A percentile compares a stretch with the other conserved stretches of the same genome.
These are phyloP conservation scores for Penicillium janthinellum DNA, from an alignment of 2,329 filamentous ascomycete genomes.

Conservation along the genomic window DNA sequence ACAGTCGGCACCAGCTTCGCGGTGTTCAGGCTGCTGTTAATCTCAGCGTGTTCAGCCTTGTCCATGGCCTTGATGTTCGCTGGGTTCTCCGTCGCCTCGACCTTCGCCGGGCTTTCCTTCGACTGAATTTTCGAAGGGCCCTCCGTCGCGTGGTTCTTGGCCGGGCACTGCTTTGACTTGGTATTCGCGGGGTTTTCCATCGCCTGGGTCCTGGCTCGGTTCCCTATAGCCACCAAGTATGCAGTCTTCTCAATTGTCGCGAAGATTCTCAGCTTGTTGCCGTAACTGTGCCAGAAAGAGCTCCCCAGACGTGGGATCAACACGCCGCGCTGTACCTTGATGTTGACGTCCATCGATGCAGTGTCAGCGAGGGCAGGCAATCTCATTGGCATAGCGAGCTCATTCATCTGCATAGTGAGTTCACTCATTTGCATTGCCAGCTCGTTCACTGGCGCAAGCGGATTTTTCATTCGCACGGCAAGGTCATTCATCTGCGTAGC, in stretches of 20 bases:
- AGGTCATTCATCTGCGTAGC: no score
- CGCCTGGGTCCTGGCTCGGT: background rate
- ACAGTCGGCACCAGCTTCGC: no score
- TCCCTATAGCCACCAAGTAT: slow-evolving; percentile 15
- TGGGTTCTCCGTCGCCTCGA: no score
- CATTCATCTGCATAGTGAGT: no score
- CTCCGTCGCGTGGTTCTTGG: background rate
- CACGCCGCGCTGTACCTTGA: slow-evolving; percentile 38
- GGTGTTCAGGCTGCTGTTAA: no score
- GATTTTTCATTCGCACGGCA: no score
- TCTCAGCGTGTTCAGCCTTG: no score
- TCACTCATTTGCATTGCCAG: no score
- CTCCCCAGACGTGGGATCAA: slow-evolving; percentile 56
- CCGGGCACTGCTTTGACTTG: background rate
- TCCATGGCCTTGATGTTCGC: no score
- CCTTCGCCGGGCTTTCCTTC: no score
- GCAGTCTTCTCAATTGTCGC: slow-evolving; percentile 58
- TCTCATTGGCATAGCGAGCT: background rate
- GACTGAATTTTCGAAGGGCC: no score
- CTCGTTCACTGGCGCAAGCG: no score
- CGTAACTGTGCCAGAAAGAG: slow-evolving; percentile 60
- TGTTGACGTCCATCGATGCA: slow-evolving; percentile 16
- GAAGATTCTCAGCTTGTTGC: slow-evolving; percentile 62
- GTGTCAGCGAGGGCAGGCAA: slow-evolving; percentile 4
- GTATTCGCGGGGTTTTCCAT: background rate